These are phyloP conservation scores for Candida neerlandica DNA, from an alignment of 1,139 yeast species.

Conservation along the genomic window DNA sequence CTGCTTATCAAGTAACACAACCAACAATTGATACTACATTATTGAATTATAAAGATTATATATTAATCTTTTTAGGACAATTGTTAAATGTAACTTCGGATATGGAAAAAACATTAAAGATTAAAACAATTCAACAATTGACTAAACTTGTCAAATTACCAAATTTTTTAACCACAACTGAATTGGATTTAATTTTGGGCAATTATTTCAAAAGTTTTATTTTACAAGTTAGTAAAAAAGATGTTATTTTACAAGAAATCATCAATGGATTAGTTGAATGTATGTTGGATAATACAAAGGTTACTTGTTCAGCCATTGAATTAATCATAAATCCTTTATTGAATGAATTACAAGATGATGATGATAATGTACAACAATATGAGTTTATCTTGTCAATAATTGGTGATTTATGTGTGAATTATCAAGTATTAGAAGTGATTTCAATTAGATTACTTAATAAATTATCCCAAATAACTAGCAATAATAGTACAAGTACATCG, in stretches of 20 bases:
- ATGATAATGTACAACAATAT: constrained; percentile 34
- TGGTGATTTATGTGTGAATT: constrained; percentile 46
- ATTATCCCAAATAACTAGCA: constrained; percentile 26
- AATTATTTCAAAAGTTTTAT: constrained; percentile 58
- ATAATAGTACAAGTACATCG: too few species aligned
- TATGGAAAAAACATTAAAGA: constrained; percentile 67
- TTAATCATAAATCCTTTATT: constrained; percentile 60
- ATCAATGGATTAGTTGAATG: constrained; percentile 58
- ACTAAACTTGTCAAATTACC: constrained; percentile 52
- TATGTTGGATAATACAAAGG: constrained; percentile 23
- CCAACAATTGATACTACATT: constrained; percentile 17
- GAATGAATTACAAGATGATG: constrained; percentile 56
- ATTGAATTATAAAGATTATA: constrained; percentile 56
- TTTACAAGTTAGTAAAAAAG: constrained; percentile 43
- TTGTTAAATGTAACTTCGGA: constrained; percentile 67
- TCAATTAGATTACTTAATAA: constrained; percentile 53
- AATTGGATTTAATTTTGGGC: constrained; percentile 63
- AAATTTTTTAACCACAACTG: constrained; percentile 52
- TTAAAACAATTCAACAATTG: constrained; percentile 63
- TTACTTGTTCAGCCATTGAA: constrained; percentile 17
- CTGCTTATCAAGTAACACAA: constrained; percentile 31
- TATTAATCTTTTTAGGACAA: constrained; percentile 66
- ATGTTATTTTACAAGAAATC: constrained; percentile 35
- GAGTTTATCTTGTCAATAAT: constrained; percentile 45
- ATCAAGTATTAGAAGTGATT: constrained; percentile 51